Conservation (phyloP, 805 yeast genomes). For the Teunomyces lycoperdinae region DNA sequence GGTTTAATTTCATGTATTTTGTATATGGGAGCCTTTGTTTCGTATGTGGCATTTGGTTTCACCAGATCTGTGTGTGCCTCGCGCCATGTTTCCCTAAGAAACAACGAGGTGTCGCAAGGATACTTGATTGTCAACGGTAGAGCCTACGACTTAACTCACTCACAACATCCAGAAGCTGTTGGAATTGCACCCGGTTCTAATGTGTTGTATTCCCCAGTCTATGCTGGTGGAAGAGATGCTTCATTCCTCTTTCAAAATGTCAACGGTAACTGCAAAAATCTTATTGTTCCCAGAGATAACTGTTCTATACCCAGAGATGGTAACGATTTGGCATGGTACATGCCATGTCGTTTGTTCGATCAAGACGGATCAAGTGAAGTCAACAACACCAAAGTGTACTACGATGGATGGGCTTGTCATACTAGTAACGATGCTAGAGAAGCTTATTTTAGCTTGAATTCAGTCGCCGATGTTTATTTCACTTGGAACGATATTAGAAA, state of each 20-base stretch:
- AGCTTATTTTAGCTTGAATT: slow-evolving; percentile 57
- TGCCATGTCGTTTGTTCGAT: slow-evolving; percentile 77
- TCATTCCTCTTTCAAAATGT: slow-evolving; percentile 86
- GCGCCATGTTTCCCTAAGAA: slow-evolving; percentile 47
- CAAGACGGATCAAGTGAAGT: slow-evolving; percentile 72
- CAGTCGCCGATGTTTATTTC: slow-evolving; percentile 74
- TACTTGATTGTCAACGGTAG: slow-evolving; percentile 78
- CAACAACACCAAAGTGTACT: slow-evolving; percentile 60
- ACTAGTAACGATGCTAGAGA: slow-evolving; percentile 68
- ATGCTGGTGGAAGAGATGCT: slow-evolving; percentile 87
- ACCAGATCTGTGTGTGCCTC: slow-evolving; percentile 73
- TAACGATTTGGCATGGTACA: slow-evolving; percentile 85
- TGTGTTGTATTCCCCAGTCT: slow-evolving; percentile 76
- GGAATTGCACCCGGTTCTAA: slow-evolving; percentile 73
- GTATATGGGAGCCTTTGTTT: slow-evolving; percentile 72
- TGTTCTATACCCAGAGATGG: slow-evolving; percentile 65
- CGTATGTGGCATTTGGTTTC: slow-evolving; percentile 88
- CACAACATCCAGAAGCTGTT: slow-evolving; percentile 78
- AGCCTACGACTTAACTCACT: slow-evolving; percentile 66
- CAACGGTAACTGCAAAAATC: slow-evolving; percentile 81
- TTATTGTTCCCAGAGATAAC: slow-evolving; percentile 67
- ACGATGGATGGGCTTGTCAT: slow-evolving; percentile 90
- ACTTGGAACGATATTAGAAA: slow-evolving; percentile 85
- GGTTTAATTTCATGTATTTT: slow-evolving; percentile 77
- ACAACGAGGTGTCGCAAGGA: slow-evolving; percentile 57